phyloP scores from a whole-genome alignment of 371 early-diverging fungal species.

The Nematocida sp. region DNA sequence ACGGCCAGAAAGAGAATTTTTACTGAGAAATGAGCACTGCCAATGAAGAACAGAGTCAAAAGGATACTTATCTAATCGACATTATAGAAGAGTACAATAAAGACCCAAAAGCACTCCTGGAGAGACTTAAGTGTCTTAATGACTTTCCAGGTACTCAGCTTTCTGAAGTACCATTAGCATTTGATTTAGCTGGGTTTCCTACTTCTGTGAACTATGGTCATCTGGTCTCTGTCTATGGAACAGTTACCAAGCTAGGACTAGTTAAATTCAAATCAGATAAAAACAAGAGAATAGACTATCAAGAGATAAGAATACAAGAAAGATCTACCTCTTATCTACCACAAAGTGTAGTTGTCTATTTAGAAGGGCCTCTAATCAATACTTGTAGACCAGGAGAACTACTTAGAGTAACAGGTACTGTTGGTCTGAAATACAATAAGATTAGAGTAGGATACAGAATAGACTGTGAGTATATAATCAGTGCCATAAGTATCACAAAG shows the following conservation, averaged over 20 bases:
- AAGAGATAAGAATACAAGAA: slow-evolving; percentile 43
- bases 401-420: slow-evolving; percentile 53
- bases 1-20: neutral
- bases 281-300: slow-evolving; percentile 25
- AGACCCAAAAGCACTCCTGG: slow-evolving; percentile 6
- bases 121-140: neutral
- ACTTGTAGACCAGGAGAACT: slow-evolving; percentile 59
- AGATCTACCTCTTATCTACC: slow-evolving; percentile 56
- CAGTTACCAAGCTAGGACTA: slow-evolving; percentile 54
- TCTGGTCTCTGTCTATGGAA: slow-evolving; percentile 57
- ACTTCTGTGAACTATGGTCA: slow-evolving; percentile 45
- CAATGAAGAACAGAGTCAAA: slow-evolving; percentile 33
- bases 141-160: neutral
- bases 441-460: slow-evolving; percentile 51
- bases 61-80: slow-evolving; percentile 30
- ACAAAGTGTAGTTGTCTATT: slow-evolving; percentile 54
- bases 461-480: slow-evolving; percentile 46
- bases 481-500: slow-evolving; percentile 45
- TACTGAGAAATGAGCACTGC: neutral
- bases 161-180: slow-evolving; percentile 47
- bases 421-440: slow-evolving; percentile 49
- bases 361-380: slow-evolving; percentile 54
- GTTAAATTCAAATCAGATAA: slow-evolving; percentile 54
- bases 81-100: slow-evolving; percentile 26
- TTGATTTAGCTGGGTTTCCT: slow-evolving; percentile 49